A percentile compares a stretch with the other conserved stretches of the same genome.
Evolutionary conservation across 1,139 yeast genomes (phyloP).

Genomic region (Hanseniaspora gamundiae): DNA sequence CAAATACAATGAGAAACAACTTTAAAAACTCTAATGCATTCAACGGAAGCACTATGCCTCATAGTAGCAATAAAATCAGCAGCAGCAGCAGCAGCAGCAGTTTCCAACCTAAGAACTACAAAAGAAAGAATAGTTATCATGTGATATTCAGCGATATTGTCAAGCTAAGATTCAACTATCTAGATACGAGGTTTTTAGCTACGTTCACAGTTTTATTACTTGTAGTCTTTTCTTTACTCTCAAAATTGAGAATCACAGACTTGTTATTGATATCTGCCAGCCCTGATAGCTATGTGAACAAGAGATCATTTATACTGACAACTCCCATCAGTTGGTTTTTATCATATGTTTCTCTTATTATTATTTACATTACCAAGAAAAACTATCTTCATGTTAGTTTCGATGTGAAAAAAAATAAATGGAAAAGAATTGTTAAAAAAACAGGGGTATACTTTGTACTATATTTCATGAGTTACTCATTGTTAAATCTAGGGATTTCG

Average conservation of each 20-base stretch:
- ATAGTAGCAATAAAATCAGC: too few relatives aligned
- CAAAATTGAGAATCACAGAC: neutral
- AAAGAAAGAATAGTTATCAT: constrained; percentile 21
- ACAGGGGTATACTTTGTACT: constrained; percentile 44
- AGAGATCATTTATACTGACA: constrained; percentile 3
- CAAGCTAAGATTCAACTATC: constrained; percentile 28
- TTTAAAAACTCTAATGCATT: too few relatives aligned
- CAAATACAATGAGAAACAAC: too few relatives aligned
- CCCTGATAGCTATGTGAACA: neutral
- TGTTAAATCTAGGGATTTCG: constrained; percentile 22
- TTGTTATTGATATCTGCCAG: constrained; percentile 2
- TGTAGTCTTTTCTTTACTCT: constrained; percentile 18
- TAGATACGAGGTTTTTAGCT: constrained; percentile 27
- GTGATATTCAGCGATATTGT: constrained; percentile 30
- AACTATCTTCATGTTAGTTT: constrained; percentile 36
- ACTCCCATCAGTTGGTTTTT: constrained; percentile 23
- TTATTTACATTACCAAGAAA: constrained; percentile 39
- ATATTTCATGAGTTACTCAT: constrained; percentile 49
- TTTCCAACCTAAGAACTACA: neutral
- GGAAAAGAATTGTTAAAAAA: constrained; percentile 27
- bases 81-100: too few relatives aligned
- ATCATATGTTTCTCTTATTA: constrained; percentile 27
- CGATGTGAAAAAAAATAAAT: constrained; percentile 1
- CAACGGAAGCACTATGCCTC: too few relatives aligned
- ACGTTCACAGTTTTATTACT: constrained; percentile 24